A percentile compares a stretch with the other conserved stretches of the same genome.
These are phyloP conservation scores for Saccharomycopsis javanensis DNA, from an alignment of 805 yeast genomes.

Conservation along the genomic window DNA sequence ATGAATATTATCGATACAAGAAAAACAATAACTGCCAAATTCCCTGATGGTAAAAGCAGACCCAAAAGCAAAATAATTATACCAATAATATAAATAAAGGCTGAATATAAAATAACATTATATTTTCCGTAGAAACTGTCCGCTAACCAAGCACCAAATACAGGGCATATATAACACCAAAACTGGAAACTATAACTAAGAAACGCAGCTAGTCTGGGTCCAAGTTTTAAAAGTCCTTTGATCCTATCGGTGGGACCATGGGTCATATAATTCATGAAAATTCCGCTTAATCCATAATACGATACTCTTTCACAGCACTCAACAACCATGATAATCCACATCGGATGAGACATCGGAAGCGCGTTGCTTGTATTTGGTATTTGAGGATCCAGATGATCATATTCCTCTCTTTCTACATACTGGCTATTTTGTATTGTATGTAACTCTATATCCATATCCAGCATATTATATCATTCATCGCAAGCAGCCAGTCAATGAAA, in stretches of 20 bases:
- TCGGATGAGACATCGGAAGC: slow-evolving; percentile 7
- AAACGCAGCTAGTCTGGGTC: slow-evolving; percentile 58
- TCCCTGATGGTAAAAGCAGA: slow-evolving; percentile 52
- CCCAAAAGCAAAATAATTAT: slow-evolving; percentile 58
- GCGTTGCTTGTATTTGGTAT: not conserved
- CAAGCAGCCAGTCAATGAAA: too few relatives aligned
- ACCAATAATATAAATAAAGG: slow-evolving; percentile 51
- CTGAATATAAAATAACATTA: slow-evolving; percentile 54
- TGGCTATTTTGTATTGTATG: not conserved
- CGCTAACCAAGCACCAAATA: slow-evolving; percentile 65
- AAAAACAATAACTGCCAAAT: slow-evolving; percentile 54
- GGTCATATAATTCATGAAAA: slow-evolving; percentile 74
- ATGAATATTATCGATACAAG: slow-evolving; percentile 45
- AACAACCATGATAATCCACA: slow-evolving; percentile 54
- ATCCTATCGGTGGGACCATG: slow-evolving; percentile 31
- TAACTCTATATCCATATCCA: not conserved
- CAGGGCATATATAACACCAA: slow-evolving; percentile 75
- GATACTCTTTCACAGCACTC: slow-evolving; percentile 78
- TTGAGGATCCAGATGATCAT: not conserved
- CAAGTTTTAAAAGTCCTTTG: slow-evolving; percentile 50
- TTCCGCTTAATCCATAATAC: slow-evolving; percentile 68
- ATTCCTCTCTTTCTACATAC: not conserved
- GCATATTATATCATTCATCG: not conserved
- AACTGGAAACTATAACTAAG: slow-evolving; percentile 68
- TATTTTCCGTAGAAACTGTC: slow-evolving; percentile 69